These are phyloP conservation scores for Amphicarpaea edgeworthii DNA, from an alignment of 306 rosid species.

Conservation along the genomic window DNA sequence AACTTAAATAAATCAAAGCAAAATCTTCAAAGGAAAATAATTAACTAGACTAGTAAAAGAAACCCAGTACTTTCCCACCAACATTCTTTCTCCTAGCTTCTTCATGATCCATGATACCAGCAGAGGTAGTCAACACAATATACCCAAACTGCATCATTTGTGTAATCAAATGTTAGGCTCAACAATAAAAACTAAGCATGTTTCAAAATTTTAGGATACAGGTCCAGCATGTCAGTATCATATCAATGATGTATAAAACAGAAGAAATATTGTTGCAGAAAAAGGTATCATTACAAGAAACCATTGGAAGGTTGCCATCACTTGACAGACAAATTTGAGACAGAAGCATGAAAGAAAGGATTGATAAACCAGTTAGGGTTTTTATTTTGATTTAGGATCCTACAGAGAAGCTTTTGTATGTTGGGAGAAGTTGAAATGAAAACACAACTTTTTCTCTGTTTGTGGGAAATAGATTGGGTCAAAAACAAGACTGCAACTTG, in stretches of 20 bases:
- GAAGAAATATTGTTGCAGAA: no score
- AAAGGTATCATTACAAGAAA: neutral
- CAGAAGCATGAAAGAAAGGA: neutral
- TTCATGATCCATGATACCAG: constrained; percentile 58
- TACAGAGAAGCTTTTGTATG: neutral
- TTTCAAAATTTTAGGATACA: no score
- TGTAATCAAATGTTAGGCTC: neutral
- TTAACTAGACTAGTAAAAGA: constrained; percentile 46
- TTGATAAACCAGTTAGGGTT: neutral
- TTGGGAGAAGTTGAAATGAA: neutral
- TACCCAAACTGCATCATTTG: constrained; percentile 50
- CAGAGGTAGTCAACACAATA: constrained; percentile 55
- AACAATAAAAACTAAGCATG: neutral
- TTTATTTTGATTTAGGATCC: no score
- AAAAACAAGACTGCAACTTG: neutral
- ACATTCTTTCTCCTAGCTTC: constrained; percentile 57
- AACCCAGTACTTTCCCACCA: constrained; percentile 56
- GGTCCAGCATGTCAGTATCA: no score
- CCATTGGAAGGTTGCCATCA: neutral
- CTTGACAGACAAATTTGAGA: neutral
- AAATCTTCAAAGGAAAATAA: constrained; percentile 14
- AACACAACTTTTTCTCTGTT: neutral
- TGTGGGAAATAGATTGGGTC: neutral
- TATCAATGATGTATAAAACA: no score
- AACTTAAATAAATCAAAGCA: constrained; percentile 31